Conservation (phyloP, 441 rosid genomes). For the Raphanus hybrid region DNA sequence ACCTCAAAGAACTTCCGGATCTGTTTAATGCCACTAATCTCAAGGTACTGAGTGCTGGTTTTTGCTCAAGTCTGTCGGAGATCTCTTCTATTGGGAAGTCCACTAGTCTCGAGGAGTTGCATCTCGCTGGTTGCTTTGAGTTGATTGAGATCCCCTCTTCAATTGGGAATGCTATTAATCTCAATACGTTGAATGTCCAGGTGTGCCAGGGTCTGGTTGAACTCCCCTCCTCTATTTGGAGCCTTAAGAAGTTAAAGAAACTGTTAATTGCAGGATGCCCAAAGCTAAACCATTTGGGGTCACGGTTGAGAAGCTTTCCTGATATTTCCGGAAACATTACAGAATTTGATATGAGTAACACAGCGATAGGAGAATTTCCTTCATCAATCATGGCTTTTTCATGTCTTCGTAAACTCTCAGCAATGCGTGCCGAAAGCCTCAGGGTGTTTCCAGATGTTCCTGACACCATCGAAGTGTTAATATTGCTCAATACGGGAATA, state of each 20-base stretch:
- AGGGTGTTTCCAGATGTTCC: slow-evolving; percentile 4
- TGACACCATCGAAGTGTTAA: not conserved
- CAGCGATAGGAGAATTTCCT: not conserved
- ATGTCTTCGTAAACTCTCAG: not conserved
- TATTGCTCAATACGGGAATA: not conserved
- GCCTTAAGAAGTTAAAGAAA: not conserved
- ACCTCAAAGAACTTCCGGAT: slow-evolving; percentile 4
- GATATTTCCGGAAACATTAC: not conserved
- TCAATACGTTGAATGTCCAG: not conserved
- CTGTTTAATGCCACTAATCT: not conserved
- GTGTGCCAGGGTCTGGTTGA: not conserved
- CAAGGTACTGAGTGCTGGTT: not conserved
- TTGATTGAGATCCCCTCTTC: not conserved
- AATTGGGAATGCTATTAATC: not conserved
- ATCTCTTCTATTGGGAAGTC: not conserved
- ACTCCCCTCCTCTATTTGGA: not conserved
- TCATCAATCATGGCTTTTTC: not conserved
- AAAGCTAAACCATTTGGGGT: not conserved
- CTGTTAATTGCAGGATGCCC: not conserved
- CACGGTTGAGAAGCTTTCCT: slow-evolving; percentile 3
- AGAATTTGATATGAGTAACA: not conserved
- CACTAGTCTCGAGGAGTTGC: not conserved
- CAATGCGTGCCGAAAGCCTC: not conserved
- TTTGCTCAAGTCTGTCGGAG: not conserved
- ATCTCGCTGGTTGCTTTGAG: not conserved